Conservation (phyloP, 129 eudicot species). For the Scalesia atractyloides region DNA sequence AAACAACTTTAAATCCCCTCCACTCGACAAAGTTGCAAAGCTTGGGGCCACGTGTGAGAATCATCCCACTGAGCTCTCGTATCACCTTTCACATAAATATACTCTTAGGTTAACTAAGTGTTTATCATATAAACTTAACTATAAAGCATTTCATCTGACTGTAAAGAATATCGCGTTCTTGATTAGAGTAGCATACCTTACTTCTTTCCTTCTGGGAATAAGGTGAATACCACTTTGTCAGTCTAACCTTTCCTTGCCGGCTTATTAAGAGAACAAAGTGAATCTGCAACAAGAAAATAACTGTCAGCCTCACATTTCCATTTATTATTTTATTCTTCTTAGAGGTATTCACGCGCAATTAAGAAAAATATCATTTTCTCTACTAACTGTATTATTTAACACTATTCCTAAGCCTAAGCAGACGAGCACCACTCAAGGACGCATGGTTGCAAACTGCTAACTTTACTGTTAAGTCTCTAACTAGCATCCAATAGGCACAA, state of each 20-base stretch:
- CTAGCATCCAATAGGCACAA: neutral
- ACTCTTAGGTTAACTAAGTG: neutral
- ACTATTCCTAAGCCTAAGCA: neutral
- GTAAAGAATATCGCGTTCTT: neutral
- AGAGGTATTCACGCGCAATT: neutral
- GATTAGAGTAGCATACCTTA: slow-evolving; percentile 50
- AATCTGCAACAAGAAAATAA: slow-evolving; percentile 43
- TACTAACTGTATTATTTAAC: neutral
- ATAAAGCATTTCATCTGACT: neutral
- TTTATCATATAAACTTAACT: neutral
- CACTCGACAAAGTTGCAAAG: slow-evolving; percentile 93
- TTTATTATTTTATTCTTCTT: too few species aligned
- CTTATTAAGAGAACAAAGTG: slow-evolving; percentile 86
- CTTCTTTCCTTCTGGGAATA: slow-evolving; percentile 87
- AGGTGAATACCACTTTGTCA: slow-evolving; percentile 96
- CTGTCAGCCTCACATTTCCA: neutral
- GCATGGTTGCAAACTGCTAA: slow-evolving; percentile 6
- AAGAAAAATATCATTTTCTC: neutral
- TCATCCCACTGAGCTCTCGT: slow-evolving; percentile 84
- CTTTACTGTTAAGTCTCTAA: neutral
- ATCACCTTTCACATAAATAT: slow-evolving; percentile 53
- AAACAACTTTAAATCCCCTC: slow-evolving; percentile 91
- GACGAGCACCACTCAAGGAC: neutral
- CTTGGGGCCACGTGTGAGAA: slow-evolving; percentile 84
- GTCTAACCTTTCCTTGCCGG: slow-evolving; percentile 93